Percentiles rank a stretch among this genome's conserved stretches.
Evolutionary conservation across 129 eudicot genomes (phyloP).

Genomic region (Daucus carota): DNA sequence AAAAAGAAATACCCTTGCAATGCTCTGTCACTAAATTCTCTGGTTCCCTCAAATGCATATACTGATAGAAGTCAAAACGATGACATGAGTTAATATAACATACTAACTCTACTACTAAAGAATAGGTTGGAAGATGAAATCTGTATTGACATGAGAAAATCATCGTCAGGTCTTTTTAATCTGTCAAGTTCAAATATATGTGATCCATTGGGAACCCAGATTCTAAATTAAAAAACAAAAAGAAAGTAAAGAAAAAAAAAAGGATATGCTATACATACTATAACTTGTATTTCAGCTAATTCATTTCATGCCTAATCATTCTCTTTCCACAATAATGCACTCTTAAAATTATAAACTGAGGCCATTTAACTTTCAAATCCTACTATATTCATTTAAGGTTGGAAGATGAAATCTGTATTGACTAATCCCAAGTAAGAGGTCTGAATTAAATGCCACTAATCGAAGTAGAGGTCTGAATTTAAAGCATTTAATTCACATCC

Average conservation of each 20-base stretch:
- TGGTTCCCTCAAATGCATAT: slow-evolving; percentile 4
- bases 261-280: too few species aligned
- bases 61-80: slow-evolving; percentile 21
- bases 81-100: slow-evolving; percentile 1
- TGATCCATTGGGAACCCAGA: background rate
- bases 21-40: slow-evolving; percentile 27
- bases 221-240: too few species aligned
- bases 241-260: too few species aligned
- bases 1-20: slow-evolving; percentile 18
- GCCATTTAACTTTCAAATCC: background rate
- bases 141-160: background rate
- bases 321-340: background rate
- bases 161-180: background rate
- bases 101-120: background rate
- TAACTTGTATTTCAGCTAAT: too few species aligned
- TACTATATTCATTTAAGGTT: too few species aligned
- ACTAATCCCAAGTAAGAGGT: background rate
- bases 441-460: background rate
- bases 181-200: background rate
- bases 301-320: too few species aligned
- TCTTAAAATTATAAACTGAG: background rate
- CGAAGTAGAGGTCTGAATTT: background rate
- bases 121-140: background rate
- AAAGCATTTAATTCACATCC: background rate
- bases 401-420: too few species aligned